Evolutionary conservation across 805 yeast species (phyloP).

Genomic region (Kazachstania kunashirensis): DNA sequence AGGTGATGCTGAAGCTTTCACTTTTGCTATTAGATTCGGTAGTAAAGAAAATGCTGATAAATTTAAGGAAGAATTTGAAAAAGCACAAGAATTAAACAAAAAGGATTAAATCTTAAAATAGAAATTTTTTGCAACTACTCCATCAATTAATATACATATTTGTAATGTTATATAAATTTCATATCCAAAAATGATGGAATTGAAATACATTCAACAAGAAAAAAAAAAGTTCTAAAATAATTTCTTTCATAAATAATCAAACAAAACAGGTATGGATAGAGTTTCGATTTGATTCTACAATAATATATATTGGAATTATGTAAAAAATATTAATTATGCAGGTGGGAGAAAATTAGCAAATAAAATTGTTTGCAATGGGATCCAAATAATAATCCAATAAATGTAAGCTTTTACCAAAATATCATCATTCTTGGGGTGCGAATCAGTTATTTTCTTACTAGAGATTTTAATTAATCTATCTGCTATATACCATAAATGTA

Average conservation of each 20-base stretch:
- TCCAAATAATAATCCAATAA: slow-evolving; percentile 52
- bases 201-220: background rate
- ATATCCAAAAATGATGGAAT: too few relatives aligned
- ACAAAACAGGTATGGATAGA: too few relatives aligned
- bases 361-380: slow-evolving; percentile 54
- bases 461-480: slow-evolving; percentile 25
- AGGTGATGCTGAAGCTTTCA: slow-evolving; percentile 92
- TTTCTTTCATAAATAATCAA: too few relatives aligned
- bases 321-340: too few relatives aligned
- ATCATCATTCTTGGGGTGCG: slow-evolving; percentile 7
- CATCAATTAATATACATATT: too few relatives aligned
- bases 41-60: slow-evolving; percentile 87
- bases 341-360: slow-evolving; percentile 88
- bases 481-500: slow-evolving; percentile 64
- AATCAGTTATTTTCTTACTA: slow-evolving; percentile 8
- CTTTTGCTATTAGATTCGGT: slow-evolving; percentile 93
- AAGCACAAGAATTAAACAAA: slow-evolving; percentile 67
- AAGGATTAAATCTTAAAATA: slow-evolving; percentile 9
- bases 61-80: slow-evolving; percentile 85
- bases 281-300: too few relatives aligned
- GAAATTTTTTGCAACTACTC: too few relatives aligned
- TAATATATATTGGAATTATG: too few relatives aligned
- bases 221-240: too few relatives aligned
- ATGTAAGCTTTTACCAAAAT: slow-evolving; percentile 32
- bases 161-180: too few relatives aligned